Conservation (phyloP, 768 basidiomycete genomes). For the Leccinum incarnatum region DNA sequence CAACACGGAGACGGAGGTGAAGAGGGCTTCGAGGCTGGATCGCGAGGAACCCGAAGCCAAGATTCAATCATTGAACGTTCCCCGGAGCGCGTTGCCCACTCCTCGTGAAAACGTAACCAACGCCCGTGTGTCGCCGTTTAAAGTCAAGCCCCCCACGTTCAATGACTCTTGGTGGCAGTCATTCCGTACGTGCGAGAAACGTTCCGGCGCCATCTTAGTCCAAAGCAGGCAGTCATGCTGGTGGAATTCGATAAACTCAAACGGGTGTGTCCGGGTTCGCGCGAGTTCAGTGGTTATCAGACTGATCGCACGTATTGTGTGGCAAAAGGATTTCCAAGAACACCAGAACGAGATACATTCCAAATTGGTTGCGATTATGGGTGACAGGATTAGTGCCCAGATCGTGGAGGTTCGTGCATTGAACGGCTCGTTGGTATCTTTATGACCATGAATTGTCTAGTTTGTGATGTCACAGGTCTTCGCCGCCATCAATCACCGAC, state of each 20-base stretch:
- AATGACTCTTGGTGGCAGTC: constrained; percentile 62
- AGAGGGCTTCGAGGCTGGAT: constrained; percentile 39
- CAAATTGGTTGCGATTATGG: constrained; percentile 98
- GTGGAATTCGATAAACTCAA: constrained; percentile 98
- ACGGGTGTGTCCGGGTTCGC: constrained; percentile 55
- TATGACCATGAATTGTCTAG: constrained; percentile 39
- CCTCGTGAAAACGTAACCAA: constrained; percentile 35
- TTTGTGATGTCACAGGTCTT: constrained; percentile 95
- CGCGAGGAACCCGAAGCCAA: constrained; percentile 53
- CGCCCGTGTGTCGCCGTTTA: constrained; percentile 47
- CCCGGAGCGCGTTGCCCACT: constrained; percentile 29
- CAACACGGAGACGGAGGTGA: constrained; percentile 39
- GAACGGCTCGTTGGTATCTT: constrained; percentile 8
- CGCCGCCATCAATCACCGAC: constrained; percentile 85
- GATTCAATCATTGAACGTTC: constrained; percentile 37
- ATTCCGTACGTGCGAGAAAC: constrained; percentile 96
- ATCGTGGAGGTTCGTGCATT: constrained; percentile 69
- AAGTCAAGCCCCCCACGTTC: constrained; percentile 39
- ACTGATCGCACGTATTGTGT: constrained; percentile 4
- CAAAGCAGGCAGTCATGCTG: constrained; percentile 94
- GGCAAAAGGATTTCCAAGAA: constrained; percentile 87
- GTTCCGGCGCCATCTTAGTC: constrained; percentile 88
- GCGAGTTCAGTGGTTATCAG: neutral
- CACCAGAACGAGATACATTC: constrained; percentile 99
- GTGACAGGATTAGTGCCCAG: constrained; percentile 84